Evolutionary conservation across 768 basidiomycete species (phyloP).

Genomic region (Auricularia cornea): DNA sequence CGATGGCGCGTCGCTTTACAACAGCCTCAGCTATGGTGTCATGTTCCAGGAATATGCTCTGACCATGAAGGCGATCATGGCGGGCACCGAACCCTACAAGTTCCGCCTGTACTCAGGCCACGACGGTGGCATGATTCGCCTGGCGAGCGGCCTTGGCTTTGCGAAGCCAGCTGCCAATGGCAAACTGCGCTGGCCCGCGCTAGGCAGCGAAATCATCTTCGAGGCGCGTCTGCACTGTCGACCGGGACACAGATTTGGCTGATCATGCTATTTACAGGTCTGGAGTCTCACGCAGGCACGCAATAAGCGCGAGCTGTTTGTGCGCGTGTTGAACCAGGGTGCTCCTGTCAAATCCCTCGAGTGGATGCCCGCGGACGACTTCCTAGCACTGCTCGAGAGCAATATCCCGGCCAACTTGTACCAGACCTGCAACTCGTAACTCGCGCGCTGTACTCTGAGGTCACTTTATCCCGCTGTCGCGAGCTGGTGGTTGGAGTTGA

Average conservation of each 20-base stretch:
- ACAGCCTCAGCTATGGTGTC: slow-evolving; percentile 38
- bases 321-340: slow-evolving; percentile 39
- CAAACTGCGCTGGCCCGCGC: slow-evolving; percentile 33
- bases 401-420: slow-evolving; percentile 27
- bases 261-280: neutral
- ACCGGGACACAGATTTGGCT: too few relatives aligned
- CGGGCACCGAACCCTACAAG: slow-evolving; percentile 27
- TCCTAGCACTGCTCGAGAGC: slow-evolving; percentile 24
- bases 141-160: slow-evolving; percentile 34
- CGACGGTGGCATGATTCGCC: slow-evolving; percentile 38
- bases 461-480: too few relatives aligned
- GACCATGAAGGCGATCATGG: slow-evolving; percentile 29
- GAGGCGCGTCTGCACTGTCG: slow-evolving; percentile 1
- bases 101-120: slow-evolving; percentile 39
- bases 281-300: neutral
- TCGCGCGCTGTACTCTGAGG: neutral
- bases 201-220: slow-evolving; percentile 12
- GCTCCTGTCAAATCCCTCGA: slow-evolving; percentile 27
- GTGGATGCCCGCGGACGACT: slow-evolving; percentile 30
- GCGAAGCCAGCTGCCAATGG: slow-evolving; percentile 16
- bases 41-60: slow-evolving; percentile 37
- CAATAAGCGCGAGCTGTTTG: slow-evolving; percentile 19
- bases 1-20: slow-evolving; percentile 34
- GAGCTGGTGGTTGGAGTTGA: too few relatives aligned
- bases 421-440: slow-evolving; percentile 5